Conservation (phyloP, 306 rosid genomes). For the Cucumis sativus region Cucumber_9930_V3 NC_026656.2:6660001-6660500, state of each 20-base stretch:
- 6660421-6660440: background rate
- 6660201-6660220: slow-evolving; percentile 6
- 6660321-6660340: slow-evolving; percentile 64
- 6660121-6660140: slow-evolving; percentile 56
- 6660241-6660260: slow-evolving; percentile 8
- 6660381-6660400: slow-evolving; percentile 67
- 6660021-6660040: background rate
- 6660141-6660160: slow-evolving; percentile 60
- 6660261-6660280: slow-evolving; percentile 46
- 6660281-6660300: slow-evolving; percentile 47
- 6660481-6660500: background rate
- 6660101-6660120: slow-evolving; percentile 56
- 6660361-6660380: slow-evolving; percentile 86
- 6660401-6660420: slow-evolving; percentile 61
- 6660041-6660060: slow-evolving; percentile 49
- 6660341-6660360: slow-evolving; percentile 63
- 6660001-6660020: background rate
- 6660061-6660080: slow-evolving; percentile 27
- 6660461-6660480: background rate
- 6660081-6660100: slow-evolving; percentile 45
- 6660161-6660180: slow-evolving; percentile 34
- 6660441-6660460: background rate
- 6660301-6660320: slow-evolving; percentile 56
- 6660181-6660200: slow-evolving; percentile 35
- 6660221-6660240: background rate